Percentiles rank a stretch among this genome's conserved stretches.
phyloP scores from a whole-genome alignment of 2,329 filamentous ascomycete species.

The Cytospora piceae region DNA sequence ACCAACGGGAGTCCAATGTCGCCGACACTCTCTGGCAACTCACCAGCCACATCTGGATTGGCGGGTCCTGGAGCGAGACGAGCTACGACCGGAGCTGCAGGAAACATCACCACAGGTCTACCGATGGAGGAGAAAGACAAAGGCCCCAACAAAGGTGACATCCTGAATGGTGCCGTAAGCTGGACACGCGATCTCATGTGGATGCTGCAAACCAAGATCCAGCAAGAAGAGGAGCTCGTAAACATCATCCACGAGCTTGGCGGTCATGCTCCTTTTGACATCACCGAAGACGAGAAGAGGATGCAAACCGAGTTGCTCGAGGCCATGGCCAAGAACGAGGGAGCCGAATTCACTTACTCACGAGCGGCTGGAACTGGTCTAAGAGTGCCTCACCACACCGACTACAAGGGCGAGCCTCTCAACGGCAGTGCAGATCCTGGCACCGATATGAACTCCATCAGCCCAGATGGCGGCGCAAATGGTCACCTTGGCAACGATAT shows the following conservation, averaged over 20 bases:
- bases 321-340: slow-evolving; percentile 79
- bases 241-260: slow-evolving; percentile 74
- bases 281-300: slow-evolving; percentile 88
- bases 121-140: slow-evolving; percentile 98
- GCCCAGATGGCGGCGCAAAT: slow-evolving; percentile 44
- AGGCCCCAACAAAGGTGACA: slow-evolving; percentile 97
- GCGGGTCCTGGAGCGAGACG: slow-evolving; percentile 83
- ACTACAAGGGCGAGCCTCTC: slow-evolving; percentile 80
- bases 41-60: slow-evolving; percentile 80
- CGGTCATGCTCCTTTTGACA: slow-evolving; percentile 76
- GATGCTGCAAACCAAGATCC: slow-evolving; percentile 86
- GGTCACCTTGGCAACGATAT: slow-evolving; percentile 31
- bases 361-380: slow-evolving; percentile 82
- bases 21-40: slow-evolving; percentile 74
- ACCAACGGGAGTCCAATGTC: slow-evolving; percentile 90
- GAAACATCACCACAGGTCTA: slow-evolving; percentile 88
- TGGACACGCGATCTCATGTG: slow-evolving; percentile 99
- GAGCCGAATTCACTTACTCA: slow-evolving; percentile 79
- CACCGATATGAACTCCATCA: slow-evolving; percentile 53
- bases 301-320: slow-evolving; percentile 95
- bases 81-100: slow-evolving; percentile 69
- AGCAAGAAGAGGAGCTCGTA: slow-evolving; percentile 85
- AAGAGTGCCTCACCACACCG: slow-evolving; percentile 90
- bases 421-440: slow-evolving; percentile 48
- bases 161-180: slow-evolving; percentile 93